phyloP scores from a whole-genome alignment of 257 asterid genomes.

The Solanum pinnatisectum region DNA sequence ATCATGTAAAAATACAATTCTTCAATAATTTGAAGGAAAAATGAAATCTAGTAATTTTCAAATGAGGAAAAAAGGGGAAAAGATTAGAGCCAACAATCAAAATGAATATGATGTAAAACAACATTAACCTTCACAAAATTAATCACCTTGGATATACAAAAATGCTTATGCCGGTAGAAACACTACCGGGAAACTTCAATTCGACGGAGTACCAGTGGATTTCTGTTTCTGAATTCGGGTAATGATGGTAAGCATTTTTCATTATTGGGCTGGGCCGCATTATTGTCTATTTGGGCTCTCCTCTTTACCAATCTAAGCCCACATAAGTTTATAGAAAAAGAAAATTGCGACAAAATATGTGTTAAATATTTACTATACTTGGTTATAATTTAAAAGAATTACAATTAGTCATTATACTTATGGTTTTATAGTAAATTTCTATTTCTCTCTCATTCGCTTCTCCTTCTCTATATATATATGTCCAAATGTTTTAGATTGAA shows the following conservation, averaged over 20 bases:
- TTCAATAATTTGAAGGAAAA: neutral
- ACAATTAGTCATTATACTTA: too few species aligned
- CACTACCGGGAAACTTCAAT: neutral
- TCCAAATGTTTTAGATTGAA: too few species aligned
- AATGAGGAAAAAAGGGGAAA: neutral
- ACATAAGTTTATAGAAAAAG: neutral
- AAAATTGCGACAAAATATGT: too few species aligned
- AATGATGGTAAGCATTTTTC: neutral
- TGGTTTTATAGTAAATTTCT: too few species aligned
- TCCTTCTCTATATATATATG: too few species aligned
- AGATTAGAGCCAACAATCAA: neutral
- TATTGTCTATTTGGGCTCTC: neutral
- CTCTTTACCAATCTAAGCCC: neutral
- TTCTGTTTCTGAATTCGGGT: neutral
- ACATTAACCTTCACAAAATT: neutral
- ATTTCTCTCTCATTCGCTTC: too few species aligned
- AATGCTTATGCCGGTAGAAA: neutral
- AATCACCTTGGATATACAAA: neutral
- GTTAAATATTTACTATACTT: too few species aligned
- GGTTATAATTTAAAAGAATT: too few species aligned
- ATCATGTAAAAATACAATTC: neutral
- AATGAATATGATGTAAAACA: neutral
- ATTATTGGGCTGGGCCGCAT: neutral
- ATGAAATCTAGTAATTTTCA: neutral
- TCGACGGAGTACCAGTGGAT: neutral